These are phyloP conservation scores for Ogataea ganodermae DNA, from an alignment of 805 yeast genomes.

Conservation along the genomic window DNA sequence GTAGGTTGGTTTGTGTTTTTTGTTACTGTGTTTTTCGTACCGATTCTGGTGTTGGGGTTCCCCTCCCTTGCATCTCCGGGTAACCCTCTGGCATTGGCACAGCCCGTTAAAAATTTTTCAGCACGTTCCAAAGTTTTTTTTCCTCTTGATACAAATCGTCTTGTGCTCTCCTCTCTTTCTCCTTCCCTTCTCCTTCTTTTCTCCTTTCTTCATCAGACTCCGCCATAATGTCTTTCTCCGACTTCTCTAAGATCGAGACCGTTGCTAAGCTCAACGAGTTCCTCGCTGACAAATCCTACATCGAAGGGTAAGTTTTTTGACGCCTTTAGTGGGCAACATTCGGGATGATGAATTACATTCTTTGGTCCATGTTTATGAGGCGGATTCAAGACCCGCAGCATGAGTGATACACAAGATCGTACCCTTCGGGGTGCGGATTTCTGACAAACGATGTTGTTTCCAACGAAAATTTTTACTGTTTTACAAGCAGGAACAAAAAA, in stretches of 20 bases:
- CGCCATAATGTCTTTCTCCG: slow-evolving; percentile 68
- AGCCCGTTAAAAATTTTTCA: slow-evolving; percentile 9
- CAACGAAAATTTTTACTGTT: neutral
- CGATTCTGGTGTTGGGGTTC: too few relatives aligned
- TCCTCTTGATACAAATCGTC: neutral
- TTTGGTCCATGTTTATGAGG: slow-evolving; percentile 98
- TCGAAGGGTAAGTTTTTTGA: slow-evolving; percentile 80
- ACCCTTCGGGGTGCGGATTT: slow-evolving; percentile 43
- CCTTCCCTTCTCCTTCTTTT: neutral
- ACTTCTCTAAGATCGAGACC: slow-evolving; percentile 78
- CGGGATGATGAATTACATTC: slow-evolving; percentile 32
- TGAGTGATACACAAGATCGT: slow-evolving; percentile 68
- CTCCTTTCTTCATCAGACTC: neutral
- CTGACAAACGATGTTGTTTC: slow-evolving; percentile 10
- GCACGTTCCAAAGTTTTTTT: slow-evolving; percentile 2
- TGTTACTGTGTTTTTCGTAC: neutral
- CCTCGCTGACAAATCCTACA: slow-evolving; percentile 91
- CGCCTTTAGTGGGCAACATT: neutral
- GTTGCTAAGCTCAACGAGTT: slow-evolving; percentile 74
- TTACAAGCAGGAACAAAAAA: neutral
- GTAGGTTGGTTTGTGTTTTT: too few relatives aligned
- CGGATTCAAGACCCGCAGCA: slow-evolving; percentile 92
- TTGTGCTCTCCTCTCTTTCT: neutral
- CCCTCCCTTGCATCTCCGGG: slow-evolving; percentile 12
- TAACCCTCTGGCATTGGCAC: slow-evolving; percentile 10